A percentile compares a stretch with the other conserved stretches of the same genome.
Evolutionary conservation across 169 alveolate genomes (phyloP).

Genomic region (Cardiosporidium cionae): DNA sequence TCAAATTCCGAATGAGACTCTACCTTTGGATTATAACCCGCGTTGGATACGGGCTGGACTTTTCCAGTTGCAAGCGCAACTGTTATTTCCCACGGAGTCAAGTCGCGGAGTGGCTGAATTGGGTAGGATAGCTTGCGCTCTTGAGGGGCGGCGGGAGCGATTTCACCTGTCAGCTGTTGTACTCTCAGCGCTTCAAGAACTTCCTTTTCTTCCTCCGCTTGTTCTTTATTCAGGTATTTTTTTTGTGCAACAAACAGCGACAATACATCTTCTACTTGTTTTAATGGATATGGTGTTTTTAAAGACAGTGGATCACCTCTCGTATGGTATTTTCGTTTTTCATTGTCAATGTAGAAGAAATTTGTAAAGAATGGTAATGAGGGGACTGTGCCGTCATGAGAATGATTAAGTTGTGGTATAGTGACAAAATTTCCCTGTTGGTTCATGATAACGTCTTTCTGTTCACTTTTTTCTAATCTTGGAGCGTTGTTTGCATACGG

Average conservation of each 20-base stretch:
- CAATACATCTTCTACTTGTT: background rate
- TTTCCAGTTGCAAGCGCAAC: too few relatives aligned
- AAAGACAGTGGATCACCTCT: background rate
- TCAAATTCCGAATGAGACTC: too few relatives aligned
- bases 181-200: too few relatives aligned
- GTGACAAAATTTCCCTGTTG: constrained; percentile 26
- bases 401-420: constrained; percentile 25
- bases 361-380: constrained; percentile 25
- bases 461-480: background rate
- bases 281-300: background rate
- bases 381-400: constrained; percentile 23
- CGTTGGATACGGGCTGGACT: too few relatives aligned
- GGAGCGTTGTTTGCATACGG: background rate
- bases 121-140: too few relatives aligned
- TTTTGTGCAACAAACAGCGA: background rate
- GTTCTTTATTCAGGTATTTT: background rate
- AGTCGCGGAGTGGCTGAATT: too few relatives aligned
- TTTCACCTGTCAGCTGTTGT: too few relatives aligned
- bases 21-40: too few relatives aligned
- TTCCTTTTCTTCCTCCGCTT: background rate
- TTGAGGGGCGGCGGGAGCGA: too few relatives aligned
- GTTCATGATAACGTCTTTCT: background rate
- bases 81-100: too few relatives aligned
- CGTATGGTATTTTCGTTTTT: constrained; percentile 8
- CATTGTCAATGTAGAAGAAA: constrained; percentile 32